Base-by-base conservation (phyloP, 2,329 filamentous ascomycete species). In the Diaporthe batatas region DNA sequence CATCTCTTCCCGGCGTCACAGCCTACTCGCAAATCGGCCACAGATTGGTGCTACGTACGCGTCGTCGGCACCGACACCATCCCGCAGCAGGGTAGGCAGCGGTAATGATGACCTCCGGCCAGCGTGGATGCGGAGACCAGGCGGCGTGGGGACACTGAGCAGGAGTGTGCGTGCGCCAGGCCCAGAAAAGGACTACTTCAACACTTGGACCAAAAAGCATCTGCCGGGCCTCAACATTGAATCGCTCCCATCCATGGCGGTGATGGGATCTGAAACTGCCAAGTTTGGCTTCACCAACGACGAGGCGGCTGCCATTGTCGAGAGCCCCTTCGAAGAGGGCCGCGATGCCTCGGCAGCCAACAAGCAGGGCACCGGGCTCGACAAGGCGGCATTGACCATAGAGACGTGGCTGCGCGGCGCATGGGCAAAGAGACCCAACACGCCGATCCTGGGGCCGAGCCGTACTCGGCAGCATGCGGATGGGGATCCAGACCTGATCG, bases 391-490 rank as follows among this genome's bases (percentile, higher is more conserved):
- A 1, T 93, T 94, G 7, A 92, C 93, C 2, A 91, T 98, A 39
- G 96, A 98, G 83, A 93, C 92, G 1, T 99, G 96, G 95, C 86
- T 98, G 73, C 88, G 95, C 74, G 94, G 94, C 75, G 91, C 97
- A 49, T 94, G 94, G 73, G 86, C 88, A 7, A 92, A 91, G 78
- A 86, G 89, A 6, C 86, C 88, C 0, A 82, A 82, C 25, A 89
- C 88, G n/a, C 87, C 88, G 1, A 81, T 84, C 34, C 74, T 85
- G n/a, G 83, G 84, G 6, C 75, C 79, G 32, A 70, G 75, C 23
- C 74, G 77, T 57, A 75, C 42, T 71, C 68, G 73, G 55, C 57
- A 36, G 25, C 49, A 53, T 10, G 74, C 83, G 10, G 83, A 84
- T 25, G 85, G 86, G 21, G 80, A 88, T 18, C 86, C 88, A 5